These are phyloP conservation scores for Trypanosomatidae sp. DNA, from an alignment of 208 protist genomes.

Conservation along the genomic window DNA sequence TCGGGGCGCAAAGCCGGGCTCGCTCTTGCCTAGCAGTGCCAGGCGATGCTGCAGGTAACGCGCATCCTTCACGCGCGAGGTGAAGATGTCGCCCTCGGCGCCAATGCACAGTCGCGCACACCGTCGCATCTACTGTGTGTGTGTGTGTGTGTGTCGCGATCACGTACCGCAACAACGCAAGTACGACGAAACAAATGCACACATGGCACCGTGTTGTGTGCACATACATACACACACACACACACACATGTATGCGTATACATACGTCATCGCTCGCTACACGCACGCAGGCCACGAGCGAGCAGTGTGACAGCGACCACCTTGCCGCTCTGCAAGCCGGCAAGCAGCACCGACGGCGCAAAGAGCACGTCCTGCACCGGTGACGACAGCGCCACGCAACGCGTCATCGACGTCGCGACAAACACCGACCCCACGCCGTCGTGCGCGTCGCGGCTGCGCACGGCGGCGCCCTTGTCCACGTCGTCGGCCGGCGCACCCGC, in stretches of 20 bases:
- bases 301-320: constrained; percentile 58
- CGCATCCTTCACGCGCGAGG: constrained; percentile 67
- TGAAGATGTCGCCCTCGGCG: constrained; percentile 42
- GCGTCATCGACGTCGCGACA: constrained; percentile 4
- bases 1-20: constrained; percentile 16
- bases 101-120: constrained; percentile 46
- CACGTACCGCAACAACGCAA: neutral
- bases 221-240: neutral
- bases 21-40: constrained; percentile 53
- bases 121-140: constrained; percentile 67
- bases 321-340: constrained; percentile 57
- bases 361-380: constrained; percentile 48
- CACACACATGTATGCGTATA: neutral
- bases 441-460: neutral
- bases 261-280: constrained; percentile 1
- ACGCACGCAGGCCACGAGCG: constrained; percentile 15
- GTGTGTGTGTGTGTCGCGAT: neutral
- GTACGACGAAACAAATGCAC: neutral
- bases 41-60: constrained; percentile 76
- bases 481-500: neutral
- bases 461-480: neutral
- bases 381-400: too few relatives aligned
- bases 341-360: constrained; percentile 72
- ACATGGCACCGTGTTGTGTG: neutral
- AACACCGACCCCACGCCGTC: neutral